Conservation (phyloP, 148 eudicot genomes). For the Drosera capensis region DNA sequence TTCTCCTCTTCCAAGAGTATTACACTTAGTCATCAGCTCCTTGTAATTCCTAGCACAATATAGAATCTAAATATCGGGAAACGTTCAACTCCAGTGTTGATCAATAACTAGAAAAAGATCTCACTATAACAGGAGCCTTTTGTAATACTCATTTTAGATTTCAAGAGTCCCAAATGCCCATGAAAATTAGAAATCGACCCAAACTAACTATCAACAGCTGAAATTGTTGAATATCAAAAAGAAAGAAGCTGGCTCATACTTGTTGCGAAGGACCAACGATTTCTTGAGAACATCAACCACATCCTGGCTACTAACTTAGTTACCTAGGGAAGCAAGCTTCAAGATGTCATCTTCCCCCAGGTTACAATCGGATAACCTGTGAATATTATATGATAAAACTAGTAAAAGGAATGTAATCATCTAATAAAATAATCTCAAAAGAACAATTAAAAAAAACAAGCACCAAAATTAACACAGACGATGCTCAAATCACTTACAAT, state of each 20-base stretch:
- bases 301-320: constrained; percentile 39
- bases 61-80: neutral
- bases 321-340: constrained; percentile 63
- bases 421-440: no score
- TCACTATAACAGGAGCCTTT: neutral
- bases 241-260: constrained; percentile 25
- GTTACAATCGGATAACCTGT: constrained; percentile 62
- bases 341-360: constrained; percentile 60
- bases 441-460: no score
- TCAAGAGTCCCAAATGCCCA: no score
- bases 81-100: no score
- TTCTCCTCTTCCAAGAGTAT: constrained; percentile 59
- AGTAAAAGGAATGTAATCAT: no score
- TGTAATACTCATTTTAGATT: no score
- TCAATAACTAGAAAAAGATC: neutral
- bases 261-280: constrained; percentile 68
- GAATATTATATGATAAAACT: no score
- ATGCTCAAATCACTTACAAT: constrained; percentile 61
- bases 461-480: no score
- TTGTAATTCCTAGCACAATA: constrained; percentile 50
- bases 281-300: constrained; percentile 45
- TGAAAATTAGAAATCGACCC: no score
- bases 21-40: constrained; percentile 78
- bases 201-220: no score
- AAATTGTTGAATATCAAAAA: neutral